Base-by-base conservation (phyloP, 768 basidiomycete species). In the Suillus clintonianus region DNA sequence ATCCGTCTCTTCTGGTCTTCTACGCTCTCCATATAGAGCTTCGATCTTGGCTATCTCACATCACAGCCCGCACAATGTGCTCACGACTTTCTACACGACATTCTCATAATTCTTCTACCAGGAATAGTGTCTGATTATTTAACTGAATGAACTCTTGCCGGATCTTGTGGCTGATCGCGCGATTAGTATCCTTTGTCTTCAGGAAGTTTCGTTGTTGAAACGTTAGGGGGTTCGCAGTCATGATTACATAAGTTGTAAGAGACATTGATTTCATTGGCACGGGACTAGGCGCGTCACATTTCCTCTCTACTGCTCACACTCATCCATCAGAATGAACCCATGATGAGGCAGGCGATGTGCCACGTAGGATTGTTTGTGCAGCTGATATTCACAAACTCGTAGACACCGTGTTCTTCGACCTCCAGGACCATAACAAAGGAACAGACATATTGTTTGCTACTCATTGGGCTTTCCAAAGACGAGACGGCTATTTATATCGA, bases 51-150 rank as follows among this genome's bases (percentile, higher is more conserved):
- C 39, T 57, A 37, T 27, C 56, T 57, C 55, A 34, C 14, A 27
- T 17, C 39, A 57, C 39, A 57, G 24, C 39, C 27, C 1, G 15
- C 17, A 19, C 27, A 27, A 19, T 11, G 17, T 13, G 39, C 11
- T 22, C 39, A 57, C 8, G 56, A 57, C 39, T 30, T 24, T 2
- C 27, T 60, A 62, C 67, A 69, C 62, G 59, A 68, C 13, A 57
- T 59, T 61, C 64, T 63, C 59, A 60, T 67, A 75, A 75, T 66
- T 69, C 36, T 70, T 66, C 55, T 37, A 17, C 63, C 68, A 53
- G 66, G 67, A 41, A 61, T 39, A 61, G 24, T 55, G 56, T 27
- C 11, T 57, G 56, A 57, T 57, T 57, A 57, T 68, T 66, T 65
- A 60, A 60, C 62, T 62, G 61, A 65, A 67, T 62, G 48, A 59